Evolutionary conservation across 2,329 filamentous ascomycete species (phyloP).

Genomic region (Uncinocarpus reesii): DNA sequence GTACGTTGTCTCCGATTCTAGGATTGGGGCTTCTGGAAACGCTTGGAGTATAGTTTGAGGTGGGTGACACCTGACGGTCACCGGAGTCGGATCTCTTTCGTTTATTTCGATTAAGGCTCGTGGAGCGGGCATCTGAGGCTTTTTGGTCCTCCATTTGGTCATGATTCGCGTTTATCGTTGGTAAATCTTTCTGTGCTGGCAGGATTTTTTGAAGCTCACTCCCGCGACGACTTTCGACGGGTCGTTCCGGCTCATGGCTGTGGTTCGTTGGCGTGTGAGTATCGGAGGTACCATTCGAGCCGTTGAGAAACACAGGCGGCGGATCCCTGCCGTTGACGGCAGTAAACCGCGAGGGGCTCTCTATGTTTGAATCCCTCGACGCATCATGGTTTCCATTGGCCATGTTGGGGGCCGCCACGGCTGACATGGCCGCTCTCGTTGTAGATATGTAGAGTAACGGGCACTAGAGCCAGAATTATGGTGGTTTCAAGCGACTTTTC

Average conservation of each 20-base stretch:
- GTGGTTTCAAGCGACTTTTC: too few species aligned
- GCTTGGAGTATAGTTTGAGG: constrained; percentile 30
- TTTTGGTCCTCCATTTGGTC: constrained; percentile 20
- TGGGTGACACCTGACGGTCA: constrained; percentile 35
- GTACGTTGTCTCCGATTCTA: constrained; percentile 28
- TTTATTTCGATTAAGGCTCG: constrained; percentile 36
- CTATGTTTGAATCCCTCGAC: constrained; percentile 23
- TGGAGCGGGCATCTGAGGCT: constrained; percentile 39
- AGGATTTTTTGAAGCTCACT: constrained; percentile 18
- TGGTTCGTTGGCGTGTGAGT: constrained; percentile 5
- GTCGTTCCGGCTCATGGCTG: constrained; percentile 17
- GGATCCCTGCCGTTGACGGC: constrained; percentile 37
- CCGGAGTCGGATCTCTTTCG: constrained; percentile 58
- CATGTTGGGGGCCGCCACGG: constrained; percentile 28
- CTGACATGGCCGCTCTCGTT: constrained; percentile 24
- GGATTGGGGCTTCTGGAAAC: constrained; percentile 30
- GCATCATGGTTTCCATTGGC: constrained; percentile 24
- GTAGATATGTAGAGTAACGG: background rate
- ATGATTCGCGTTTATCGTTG: constrained; percentile 29
- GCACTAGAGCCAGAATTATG: too few species aligned
- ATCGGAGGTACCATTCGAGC: constrained; percentile 16
- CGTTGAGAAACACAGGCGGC: constrained; percentile 13
- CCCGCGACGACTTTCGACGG: constrained; percentile 17
- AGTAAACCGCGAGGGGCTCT: constrained; percentile 38
- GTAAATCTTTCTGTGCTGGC: constrained; percentile 29